Evolutionary conservation across 139 green algal genomes (phyloP).

Genomic region (Coelastrella sp.): DNA sequence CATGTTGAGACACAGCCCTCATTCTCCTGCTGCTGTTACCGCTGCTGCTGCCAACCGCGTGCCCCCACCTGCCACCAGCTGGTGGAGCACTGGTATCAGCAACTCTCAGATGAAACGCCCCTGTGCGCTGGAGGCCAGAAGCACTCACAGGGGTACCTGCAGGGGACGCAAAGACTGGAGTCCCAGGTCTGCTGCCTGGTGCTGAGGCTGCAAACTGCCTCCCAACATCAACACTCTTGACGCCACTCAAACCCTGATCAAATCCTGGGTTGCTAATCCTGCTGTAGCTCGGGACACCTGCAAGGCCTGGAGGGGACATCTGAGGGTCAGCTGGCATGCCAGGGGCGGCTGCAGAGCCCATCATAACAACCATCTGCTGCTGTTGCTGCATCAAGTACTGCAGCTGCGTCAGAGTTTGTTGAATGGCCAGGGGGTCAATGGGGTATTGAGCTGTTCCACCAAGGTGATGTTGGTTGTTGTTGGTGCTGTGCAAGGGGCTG

Average conservation of each 20-base stretch:
- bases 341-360: too few relatives aligned
- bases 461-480: neutral
- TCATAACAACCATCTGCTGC: neutral
- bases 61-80: neutral
- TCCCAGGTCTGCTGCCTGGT: neutral
- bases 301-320: neutral
- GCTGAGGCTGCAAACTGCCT: neutral
- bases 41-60: neutral
- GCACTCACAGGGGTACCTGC: neutral
- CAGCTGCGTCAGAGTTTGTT: neutral
- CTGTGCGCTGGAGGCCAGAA: neutral
- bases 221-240: neutral
- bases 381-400: constrained; percentile 3
- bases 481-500: neutral
- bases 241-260: neutral
- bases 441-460: neutral
- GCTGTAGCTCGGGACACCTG: neutral
- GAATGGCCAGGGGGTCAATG: neutral
- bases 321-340: neutral
- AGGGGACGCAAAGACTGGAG: neutral
- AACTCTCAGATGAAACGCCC: neutral
- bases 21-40: neutral
- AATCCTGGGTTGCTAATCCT: neutral
- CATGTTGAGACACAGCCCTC: neutral
- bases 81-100: neutral